phyloP scores from a whole-genome alignment of 495 filamentous ascomycete genomes.

The Aspergillus kassunensis region DNA sequence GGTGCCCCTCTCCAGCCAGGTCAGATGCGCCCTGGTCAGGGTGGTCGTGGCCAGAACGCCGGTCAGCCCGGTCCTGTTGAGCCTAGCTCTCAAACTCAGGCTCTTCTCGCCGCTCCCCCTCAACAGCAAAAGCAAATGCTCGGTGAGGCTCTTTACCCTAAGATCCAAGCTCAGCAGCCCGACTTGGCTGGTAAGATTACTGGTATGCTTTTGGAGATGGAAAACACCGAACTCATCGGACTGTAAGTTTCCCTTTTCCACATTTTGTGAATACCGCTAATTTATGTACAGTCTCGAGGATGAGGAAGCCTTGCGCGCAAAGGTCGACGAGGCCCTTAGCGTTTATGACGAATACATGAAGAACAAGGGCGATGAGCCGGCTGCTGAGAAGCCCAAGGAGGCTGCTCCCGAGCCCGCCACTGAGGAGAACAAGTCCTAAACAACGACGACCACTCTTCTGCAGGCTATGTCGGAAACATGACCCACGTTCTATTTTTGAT shows the following conservation, averaged over 20 bases:
- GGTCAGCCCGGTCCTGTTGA: constrained; percentile 36
- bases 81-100: constrained; percentile 36
- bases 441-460: neutral
- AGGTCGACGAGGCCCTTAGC: constrained; percentile 93
- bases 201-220: constrained; percentile 99
- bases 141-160: constrained; percentile 95
- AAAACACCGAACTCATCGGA: constrained; percentile 85
- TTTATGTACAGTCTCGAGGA: constrained; percentile 69
- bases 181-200: constrained; percentile 98
- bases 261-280: neutral
- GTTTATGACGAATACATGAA: constrained; percentile 99
- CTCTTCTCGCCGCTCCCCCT: constrained; percentile 53
- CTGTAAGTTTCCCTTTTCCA: constrained; percentile 67
- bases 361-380: constrained; percentile 50
- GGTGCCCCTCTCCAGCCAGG: constrained; percentile 40
- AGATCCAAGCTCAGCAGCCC: constrained; percentile 90
- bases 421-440: constrained; percentile 49
- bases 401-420: constrained; percentile 37
- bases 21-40: constrained; percentile 49
- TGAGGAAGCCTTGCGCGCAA: constrained; percentile 79
- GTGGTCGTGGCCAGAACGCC: constrained; percentile 31
- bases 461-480: constrained; percentile 26
- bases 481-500: constrained; percentile 42
- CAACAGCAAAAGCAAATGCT: constrained; percentile 95
- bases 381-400: constrained; percentile 43